Evolutionary conservation across 371 early-diverging fungal genomes (phyloP).

Genomic region (Chytridium lagenaria): DNA sequence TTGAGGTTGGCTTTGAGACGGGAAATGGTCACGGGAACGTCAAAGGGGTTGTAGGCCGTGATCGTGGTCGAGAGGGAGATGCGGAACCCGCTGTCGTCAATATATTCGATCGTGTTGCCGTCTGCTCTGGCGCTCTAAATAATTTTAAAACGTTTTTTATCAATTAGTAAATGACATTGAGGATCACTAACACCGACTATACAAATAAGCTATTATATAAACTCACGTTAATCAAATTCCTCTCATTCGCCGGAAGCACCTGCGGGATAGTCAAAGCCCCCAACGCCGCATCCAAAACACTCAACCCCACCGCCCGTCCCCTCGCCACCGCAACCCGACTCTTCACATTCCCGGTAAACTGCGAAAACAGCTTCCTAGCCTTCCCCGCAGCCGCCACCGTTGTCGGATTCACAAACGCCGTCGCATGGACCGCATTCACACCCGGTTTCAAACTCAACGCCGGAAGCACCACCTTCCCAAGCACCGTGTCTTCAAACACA

Average conservation of each 20-base stretch:
- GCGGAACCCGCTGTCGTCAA: conserved; percentile 14
- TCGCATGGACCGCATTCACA: conserved; percentile 2
- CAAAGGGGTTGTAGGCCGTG: conserved; percentile 27
- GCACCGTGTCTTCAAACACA: background rate
- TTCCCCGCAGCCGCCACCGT: background rate
- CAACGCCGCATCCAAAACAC: conserved; percentile 20
- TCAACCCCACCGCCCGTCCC: background rate
- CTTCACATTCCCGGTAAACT: background rate
- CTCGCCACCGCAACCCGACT: background rate
- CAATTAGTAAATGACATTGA: no score
- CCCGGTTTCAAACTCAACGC: conserved; percentile 18
- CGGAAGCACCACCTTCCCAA: conserved; percentile 27
- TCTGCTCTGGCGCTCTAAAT: conserved; percentile 3
- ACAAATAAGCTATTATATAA: no score
- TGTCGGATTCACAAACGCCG: background rate
- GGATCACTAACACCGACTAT: no score
- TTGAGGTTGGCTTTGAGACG: conserved; percentile 12
- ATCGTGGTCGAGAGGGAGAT: background rate
- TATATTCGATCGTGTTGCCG: background rate
- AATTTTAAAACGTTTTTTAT: no score
- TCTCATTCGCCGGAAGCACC: conserved; percentile 11
- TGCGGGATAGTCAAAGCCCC: background rate
- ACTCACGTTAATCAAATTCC: conserved; percentile 6
- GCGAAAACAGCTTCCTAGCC: background rate
- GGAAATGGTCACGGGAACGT: conserved; percentile 16